A percentile compares a stretch with the other conserved stretches of the same genome.
Evolutionary conservation across 129 eudicot species (phyloP).

Genomic region (Ambrosia artemisiifolia): DNA sequence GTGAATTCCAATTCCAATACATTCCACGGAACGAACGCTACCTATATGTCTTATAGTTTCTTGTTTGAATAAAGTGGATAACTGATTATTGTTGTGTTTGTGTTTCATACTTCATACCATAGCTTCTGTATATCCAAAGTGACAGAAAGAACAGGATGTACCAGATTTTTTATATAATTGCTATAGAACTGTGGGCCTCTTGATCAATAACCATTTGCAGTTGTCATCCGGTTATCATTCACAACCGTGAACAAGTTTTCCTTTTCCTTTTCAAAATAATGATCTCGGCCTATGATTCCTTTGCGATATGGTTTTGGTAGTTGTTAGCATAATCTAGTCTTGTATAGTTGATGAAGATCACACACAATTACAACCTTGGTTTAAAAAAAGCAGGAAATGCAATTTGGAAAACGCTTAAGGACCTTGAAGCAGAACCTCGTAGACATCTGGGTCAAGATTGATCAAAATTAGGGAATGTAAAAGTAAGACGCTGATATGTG

Average conservation of each 20-base stretch:
- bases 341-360: not conserved
- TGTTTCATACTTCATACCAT: not conserved
- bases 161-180: not conserved
- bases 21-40: too few species aligned
- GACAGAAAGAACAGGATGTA: not conserved
- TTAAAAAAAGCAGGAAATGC: too few species aligned
- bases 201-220: not conserved
- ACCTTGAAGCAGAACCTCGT: too few species aligned
- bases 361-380: not conserved
- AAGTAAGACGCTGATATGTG: too few species aligned
- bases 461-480: too few species aligned
- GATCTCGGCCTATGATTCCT: not conserved
- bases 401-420: too few species aligned
- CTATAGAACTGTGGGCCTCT: not conserved
- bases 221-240: not conserved
- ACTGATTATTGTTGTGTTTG: not conserved
- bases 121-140: not conserved
- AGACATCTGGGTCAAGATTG: too few species aligned
- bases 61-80: slow-evolving; percentile 4
- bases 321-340: not conserved
- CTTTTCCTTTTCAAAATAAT: not conserved
- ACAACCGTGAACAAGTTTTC: not conserved
- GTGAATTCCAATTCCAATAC: too few species aligned
- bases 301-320: slow-evolving; percentile 4
- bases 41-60: not conserved